Evolutionary conservation across 371 early-diverging fungal species (phyloP).

Genomic region (Nosema muscidifuracis): DNA sequence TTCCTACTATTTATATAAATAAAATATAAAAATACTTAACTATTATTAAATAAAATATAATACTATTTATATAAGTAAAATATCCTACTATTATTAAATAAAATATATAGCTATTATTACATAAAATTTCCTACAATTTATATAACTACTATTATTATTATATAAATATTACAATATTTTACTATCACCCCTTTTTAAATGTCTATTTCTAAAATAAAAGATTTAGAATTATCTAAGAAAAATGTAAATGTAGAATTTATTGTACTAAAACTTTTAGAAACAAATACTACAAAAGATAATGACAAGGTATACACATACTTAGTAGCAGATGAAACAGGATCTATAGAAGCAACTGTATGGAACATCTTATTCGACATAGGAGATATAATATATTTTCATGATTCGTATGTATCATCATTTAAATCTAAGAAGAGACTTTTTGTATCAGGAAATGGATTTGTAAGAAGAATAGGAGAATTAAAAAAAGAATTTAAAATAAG

Average conservation of each 20-base stretch:
- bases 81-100: too few species aligned
- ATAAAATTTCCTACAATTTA: too few species aligned
- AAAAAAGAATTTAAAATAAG: conserved; percentile 30
- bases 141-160: too few species aligned
- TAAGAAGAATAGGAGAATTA: conserved; percentile 27
- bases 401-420: conserved; percentile 27
- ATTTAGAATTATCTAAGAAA: conserved; percentile 26
- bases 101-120: too few species aligned
- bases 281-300: conserved; percentile 40
- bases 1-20: too few species aligned
- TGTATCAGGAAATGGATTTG: conserved; percentile 4
- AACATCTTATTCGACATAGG: conserved; percentile 16
- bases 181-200: not conserved
- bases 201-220: conserved; percentile 17
- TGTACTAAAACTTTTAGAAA: conserved; percentile 32
- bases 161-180: too few species aligned
- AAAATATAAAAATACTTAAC: too few species aligned
- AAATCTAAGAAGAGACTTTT: conserved; percentile 28
- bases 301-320: conserved; percentile 36
- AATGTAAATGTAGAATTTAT: conserved; percentile 44
- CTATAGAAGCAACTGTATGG: conserved; percentile 41
- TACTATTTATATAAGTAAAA: too few species aligned
- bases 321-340: conserved; percentile 44
- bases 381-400: conserved; percentile 34
- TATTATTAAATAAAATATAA: too few species aligned